A percentile compares a stretch with the other conserved stretches of the same genome.
Conservation (phyloP, 2,329 filamentous ascomycete genomes). For the Cylindrodendrum hubeiense region DNA sequence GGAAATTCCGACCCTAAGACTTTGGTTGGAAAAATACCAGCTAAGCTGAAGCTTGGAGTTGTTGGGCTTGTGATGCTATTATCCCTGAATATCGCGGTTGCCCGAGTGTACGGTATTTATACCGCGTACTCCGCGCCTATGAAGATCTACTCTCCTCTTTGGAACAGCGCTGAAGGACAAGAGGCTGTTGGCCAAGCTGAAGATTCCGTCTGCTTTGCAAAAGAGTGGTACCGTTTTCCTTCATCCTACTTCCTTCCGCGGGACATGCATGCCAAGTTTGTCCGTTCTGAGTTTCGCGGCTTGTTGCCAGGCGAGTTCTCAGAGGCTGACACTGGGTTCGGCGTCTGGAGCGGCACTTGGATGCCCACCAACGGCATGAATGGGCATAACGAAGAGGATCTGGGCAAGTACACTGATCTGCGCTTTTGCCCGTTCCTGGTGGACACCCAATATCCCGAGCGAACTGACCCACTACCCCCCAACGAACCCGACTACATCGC, state of each 20-base stretch:
- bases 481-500: constrained; percentile 85
- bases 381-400: constrained; percentile 88
- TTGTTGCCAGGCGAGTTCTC: constrained; percentile 92
- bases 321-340: constrained; percentile 77
- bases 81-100: constrained; percentile 74
- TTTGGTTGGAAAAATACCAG: constrained; percentile 78
- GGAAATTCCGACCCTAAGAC: constrained; percentile 77
- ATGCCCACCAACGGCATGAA: constrained; percentile 88
- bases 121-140: constrained; percentile 87
- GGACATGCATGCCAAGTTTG: constrained; percentile 87
- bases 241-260: constrained; percentile 91
- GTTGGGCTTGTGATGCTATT: constrained; percentile 72
- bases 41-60: constrained; percentile 76
- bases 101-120: constrained; percentile 82
- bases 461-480: constrained; percentile 63
- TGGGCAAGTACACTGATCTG: constrained; percentile 86
- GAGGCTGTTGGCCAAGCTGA: constrained; percentile 67
- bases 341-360: constrained; percentile 87
- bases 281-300: constrained; percentile 90
- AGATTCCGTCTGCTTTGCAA: constrained; percentile 87
- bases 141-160: constrained; percentile 76
- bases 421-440: constrained; percentile 85
- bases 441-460: constrained; percentile 82
- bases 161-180: constrained; percentile 62
- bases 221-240: constrained; percentile 98